Evolutionary conservation across 2,329 filamentous ascomycete genomes (phyloP), one percentile per base, ranked within the genome.

Genomic region (Xylariaceae sp.): DNA sequence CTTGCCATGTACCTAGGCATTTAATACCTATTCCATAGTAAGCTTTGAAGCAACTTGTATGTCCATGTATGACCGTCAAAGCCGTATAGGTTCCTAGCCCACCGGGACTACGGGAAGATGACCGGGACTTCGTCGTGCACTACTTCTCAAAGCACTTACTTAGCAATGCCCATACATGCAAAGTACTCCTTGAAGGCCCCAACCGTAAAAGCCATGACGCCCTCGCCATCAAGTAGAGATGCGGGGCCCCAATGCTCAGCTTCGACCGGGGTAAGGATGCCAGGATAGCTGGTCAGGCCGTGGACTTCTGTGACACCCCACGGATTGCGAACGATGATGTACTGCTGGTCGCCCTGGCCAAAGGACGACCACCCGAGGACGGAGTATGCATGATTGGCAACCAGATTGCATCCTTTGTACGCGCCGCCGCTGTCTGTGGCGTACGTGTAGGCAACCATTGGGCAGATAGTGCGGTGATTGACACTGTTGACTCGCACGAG

Each of bases 351-450:
- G 18, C 74, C 67, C 57, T 71, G 68, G 59, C 69, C 75, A 51
- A 71, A 62, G 54, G 70, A 65, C 49, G 70, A 69, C 68, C 71
- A 76, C 11, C 74, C 74, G 15, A 76, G 74, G 10, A 78, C 70
- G 39, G 74, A 75, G 72, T 78, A 77, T 55, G 76, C 76, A 66
- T 77, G 75, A 71, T 77, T 78, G 59, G 75, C 75, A 4, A 77
- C 76, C 9, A 78, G 64, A 67, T 77, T 77, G 70, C 71, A 70
- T 55, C 76, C 76, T 59, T 71, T 69, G 68, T 71, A 77, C 59
- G 66, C 67, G 49, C 66, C 63, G 64, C 44, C 63, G 64, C 44
- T 35, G 52, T 71, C 71, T 3, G 74, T 73, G 53, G 76, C 74
- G 63, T 75, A 70, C 42, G 76, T 78, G 68, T 68, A 78, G 30